A percentile compares a stretch with the other conserved stretches of the same genome.
Conservation (phyloP, 108 stramenopile genomes). For the Aurantiochytrium sp. region DNA sequence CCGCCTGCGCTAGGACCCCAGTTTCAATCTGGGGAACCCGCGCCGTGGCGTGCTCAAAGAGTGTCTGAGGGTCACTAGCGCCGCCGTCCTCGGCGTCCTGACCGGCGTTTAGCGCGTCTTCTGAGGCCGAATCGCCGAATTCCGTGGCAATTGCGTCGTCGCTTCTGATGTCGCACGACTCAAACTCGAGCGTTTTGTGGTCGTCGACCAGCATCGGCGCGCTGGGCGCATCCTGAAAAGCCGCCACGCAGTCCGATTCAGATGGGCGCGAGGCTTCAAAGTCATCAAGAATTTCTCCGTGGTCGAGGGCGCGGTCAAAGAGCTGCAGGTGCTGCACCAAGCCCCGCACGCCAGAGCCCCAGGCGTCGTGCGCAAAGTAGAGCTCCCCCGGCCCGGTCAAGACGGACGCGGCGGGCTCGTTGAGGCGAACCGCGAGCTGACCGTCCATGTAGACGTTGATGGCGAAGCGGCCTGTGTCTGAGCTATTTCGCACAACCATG, state of each 20-base stretch:
- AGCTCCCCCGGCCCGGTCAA: neutral
- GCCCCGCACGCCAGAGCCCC: neutral
- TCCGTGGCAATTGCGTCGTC: no score
- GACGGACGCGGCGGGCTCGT: neutral
- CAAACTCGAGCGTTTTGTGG: no score
- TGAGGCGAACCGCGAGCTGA: neutral
- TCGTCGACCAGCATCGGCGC: no score
- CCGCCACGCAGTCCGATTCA: no score
- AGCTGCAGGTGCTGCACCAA: neutral
- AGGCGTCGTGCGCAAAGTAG: neutral
- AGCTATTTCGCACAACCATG: neutral
- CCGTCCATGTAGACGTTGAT: neutral
- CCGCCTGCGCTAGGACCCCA: neutral
- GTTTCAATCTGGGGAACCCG: neutral
- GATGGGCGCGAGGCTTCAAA: no score
- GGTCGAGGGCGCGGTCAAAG: neutral
- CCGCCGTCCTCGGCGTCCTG: neutral
- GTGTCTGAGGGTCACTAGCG: neutral
- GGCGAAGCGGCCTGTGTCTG: neutral
- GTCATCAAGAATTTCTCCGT: neutral
- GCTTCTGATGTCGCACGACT: no score
- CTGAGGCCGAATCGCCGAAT: no score
- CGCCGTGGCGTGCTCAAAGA: neutral
- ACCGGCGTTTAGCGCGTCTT: no score
- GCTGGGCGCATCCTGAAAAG: no score